phyloP scores from a whole-genome alignment of 371 early-diverging fungal genomes.

The Mortierella sp. region DNA sequence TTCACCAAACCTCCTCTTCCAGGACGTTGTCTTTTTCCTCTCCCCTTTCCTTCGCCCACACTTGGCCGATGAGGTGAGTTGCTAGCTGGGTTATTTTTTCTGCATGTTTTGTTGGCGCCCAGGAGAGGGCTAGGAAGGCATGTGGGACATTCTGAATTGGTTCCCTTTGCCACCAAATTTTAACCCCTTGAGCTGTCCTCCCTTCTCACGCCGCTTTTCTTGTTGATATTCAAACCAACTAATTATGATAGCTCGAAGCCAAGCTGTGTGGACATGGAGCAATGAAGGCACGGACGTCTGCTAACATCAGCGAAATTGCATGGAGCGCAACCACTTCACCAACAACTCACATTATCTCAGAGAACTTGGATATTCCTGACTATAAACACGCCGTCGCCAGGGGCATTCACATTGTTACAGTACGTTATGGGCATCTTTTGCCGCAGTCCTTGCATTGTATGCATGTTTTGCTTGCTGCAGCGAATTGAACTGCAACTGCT shows the following conservation, averaged over 20 bases:
- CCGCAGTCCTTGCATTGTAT: no score
- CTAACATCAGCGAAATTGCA: background rate
- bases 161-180: background rate
- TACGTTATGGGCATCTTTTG: background rate
- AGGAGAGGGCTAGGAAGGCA: background rate
- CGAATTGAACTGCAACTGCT: background rate
- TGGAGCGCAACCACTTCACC: background rate
- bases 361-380: slow-evolving; percentile 48
- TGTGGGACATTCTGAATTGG: background rate
- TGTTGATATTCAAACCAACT: background rate
- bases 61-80: slow-evolving; percentile 25
- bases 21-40: slow-evolving; percentile 42
- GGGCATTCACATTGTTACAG: slow-evolving; percentile 50
- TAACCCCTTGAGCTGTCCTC: background rate
- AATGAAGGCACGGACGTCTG: slow-evolving; percentile 17
- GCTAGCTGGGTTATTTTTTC: background rate
- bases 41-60: slow-evolving; percentile 38
- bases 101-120: background rate
- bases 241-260: slow-evolving; percentile 19
- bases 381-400: slow-evolving; percentile 46
- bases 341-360: slow-evolving; percentile 53
- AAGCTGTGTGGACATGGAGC: slow-evolving; percentile 33
- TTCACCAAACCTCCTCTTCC: slow-evolving; percentile 20
- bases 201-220: slow-evolving; percentile 22
- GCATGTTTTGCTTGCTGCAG: background rate